phyloP scores from a whole-genome alignment of 2,329 filamentous ascomycete species.

The Trichoderma endophyticum region DNA sequence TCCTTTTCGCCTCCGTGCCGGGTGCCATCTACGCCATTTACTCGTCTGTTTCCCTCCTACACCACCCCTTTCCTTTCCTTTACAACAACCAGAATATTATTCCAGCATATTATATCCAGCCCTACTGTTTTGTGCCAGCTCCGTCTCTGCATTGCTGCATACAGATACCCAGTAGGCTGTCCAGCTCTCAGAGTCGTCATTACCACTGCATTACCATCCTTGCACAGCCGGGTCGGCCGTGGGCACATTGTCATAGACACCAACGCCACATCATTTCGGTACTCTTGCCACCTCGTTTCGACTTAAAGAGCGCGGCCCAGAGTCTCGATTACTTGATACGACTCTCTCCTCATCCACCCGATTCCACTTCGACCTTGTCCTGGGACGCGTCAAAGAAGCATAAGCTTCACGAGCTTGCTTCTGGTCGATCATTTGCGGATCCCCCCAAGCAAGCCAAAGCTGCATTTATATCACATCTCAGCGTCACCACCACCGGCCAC shows the following conservation, averaged over 20 bases:
- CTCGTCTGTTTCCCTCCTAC: neutral
- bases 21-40: neutral
- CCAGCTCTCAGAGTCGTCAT: slow-evolving; percentile 3
- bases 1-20: neutral
- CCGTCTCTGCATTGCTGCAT: neutral
- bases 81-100: neutral
- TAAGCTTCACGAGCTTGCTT: neutral
- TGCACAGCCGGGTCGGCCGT: neutral
- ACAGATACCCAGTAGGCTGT: neutral
- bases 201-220: neutral
- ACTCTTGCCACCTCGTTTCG: slow-evolving; percentile 16
- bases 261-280: slow-evolving; percentile 18
- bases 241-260: neutral
- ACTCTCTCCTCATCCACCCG: neutral
- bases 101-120: neutral
- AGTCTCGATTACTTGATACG: neutral
- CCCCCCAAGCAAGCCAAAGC: neutral
- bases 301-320: neutral
- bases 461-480: neutral
- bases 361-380: neutral
- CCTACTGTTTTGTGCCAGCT: neutral
- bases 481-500: neutral
- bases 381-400: neutral
- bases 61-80: neutral
- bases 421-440: neutral